These are phyloP conservation scores for Mrakia gelida DNA, from an alignment of 768 basidiomycete species.

Conservation along the genomic window DNA sequence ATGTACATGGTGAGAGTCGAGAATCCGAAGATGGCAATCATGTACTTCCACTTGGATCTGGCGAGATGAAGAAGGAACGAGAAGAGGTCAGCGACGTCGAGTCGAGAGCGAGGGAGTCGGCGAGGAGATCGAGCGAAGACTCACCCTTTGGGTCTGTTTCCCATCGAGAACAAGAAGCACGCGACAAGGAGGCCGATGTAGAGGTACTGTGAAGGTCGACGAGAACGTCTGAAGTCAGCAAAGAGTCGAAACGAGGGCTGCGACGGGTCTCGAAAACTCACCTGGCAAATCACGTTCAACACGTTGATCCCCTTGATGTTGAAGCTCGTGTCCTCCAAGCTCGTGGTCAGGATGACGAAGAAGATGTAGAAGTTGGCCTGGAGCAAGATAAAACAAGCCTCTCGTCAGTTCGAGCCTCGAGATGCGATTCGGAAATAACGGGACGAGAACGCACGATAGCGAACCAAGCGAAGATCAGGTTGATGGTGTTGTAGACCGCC, in stretches of 20 bases:
- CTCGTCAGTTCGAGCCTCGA: conserved; percentile 49
- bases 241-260: not conserved
- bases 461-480: conserved; percentile 18
- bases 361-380: conserved; percentile 56
- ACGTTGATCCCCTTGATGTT: conserved; percentile 56
- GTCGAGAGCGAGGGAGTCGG: conserved; percentile 62
- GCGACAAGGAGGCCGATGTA: conserved; percentile 75
- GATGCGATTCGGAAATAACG: conserved; percentile 89
- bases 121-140: conserved; percentile 58
- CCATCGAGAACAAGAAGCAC: conserved; percentile 81
- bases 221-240: not conserved
- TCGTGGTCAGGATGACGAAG: conserved; percentile 59
- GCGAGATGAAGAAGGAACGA: not conserved
- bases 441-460: conserved; percentile 31
- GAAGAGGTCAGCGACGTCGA: conserved; percentile 69
- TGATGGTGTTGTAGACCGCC: conserved; percentile 75
- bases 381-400: not conserved
- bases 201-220: conserved; percentile 45
- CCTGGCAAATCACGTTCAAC: conserved; percentile 81
- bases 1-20: conserved; percentile 70
- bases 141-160: conserved; percentile 83
- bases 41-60: conserved; percentile 82
- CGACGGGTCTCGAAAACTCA: conserved; percentile 55
- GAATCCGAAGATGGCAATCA: conserved; percentile 59
- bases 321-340: conserved; percentile 55